Percentiles rank a stretch among this genome's conserved stretches.
These are phyloP conservation scores for Dactylellina parvicollis DNA, from an alignment of 2,329 filamentous ascomycete genomes.

Conservation along the genomic window DNA sequence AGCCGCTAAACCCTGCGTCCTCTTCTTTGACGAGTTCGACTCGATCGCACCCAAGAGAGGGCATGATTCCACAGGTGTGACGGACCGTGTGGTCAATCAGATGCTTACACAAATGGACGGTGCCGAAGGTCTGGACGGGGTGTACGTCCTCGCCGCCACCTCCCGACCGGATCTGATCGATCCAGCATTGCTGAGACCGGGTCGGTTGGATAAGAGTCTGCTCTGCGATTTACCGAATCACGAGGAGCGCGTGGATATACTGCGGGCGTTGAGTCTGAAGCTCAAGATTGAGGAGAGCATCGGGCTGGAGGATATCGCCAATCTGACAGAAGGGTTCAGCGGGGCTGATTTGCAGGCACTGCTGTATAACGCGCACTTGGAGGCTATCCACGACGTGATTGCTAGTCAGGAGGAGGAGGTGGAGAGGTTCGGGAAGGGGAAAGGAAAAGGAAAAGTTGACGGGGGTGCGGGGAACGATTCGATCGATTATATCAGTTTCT, in stretches of 20 bases:
- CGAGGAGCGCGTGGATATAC: slow-evolving; percentile 86
- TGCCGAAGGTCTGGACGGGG: slow-evolving; percentile 90
- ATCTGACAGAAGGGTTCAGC: slow-evolving; percentile 85
- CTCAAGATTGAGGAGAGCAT: slow-evolving; percentile 71
- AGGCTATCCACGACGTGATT: slow-evolving; percentile 94
- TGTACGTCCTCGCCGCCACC: slow-evolving; percentile 95
- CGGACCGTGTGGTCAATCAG: slow-evolving; percentile 97
- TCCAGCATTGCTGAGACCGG: slow-evolving; percentile 87
- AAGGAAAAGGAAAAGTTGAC: slow-evolving; percentile 61
- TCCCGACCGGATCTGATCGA: slow-evolving; percentile 94
- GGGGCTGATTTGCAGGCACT: slow-evolving; percentile 94
- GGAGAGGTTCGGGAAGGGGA: slow-evolving; percentile 59
- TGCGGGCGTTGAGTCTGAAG: slow-evolving; percentile 79
- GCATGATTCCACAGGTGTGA: slow-evolving; percentile 97
- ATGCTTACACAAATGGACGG: slow-evolving; percentile 98
- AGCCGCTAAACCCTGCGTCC: slow-evolving; percentile 88
- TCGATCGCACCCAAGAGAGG: slow-evolving; percentile 96
- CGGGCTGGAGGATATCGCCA: slow-evolving; percentile 77
- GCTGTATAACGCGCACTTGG: slow-evolving; percentile 94
- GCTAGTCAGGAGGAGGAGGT: slow-evolving; percentile 67
- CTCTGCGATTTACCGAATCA: slow-evolving; percentile 86
- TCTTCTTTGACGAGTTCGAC: slow-evolving; percentile 99
- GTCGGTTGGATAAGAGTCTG: slow-evolving; percentile 90
- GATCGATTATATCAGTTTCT: slow-evolving; percentile 57
- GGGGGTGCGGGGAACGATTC: slow-evolving; percentile 59